Evolutionary conservation across 1,139 yeast species (phyloP), one percentile per base, ranked within the genome.

Genomic region (Suhomyces coccinellae): DNA sequence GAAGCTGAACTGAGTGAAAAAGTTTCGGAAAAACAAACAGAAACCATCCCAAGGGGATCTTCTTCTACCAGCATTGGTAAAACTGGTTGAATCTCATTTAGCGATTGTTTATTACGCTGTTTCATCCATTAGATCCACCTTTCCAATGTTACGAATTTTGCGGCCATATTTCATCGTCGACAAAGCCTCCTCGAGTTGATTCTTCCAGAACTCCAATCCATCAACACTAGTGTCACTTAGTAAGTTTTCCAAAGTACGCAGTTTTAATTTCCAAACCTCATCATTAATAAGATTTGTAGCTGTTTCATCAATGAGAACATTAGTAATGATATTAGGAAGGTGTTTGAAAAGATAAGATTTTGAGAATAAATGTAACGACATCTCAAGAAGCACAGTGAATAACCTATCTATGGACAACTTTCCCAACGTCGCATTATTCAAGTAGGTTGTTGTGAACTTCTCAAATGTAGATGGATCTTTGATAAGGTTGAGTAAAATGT

Each of bases 81-180:
- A 20, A 20, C 24, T 9, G 8, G 24, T 5, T 20, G 7, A 20
- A 20, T 20, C 24, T 20, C 24, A 20, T 20, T 6, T 6, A 20
- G 2, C 8, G 8, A 20, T 20, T 20, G 8, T n/a, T n/a, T 38
- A 28, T 36, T 29, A 38, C 24, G 38, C 54, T 3, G 67, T 49
- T 41, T 58, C 62, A 51, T 67, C 69, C 40, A 54, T 47, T 4
- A 69, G 54, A 32, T 61, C 73, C 12, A 69, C 74, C 43, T 52
- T 55, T 17, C 48, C 53, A 7, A 63, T 52, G 33, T 55, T 51
- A 33, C 57, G 54, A 6, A 65, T 48, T 28, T 53, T 55, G 36
- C 65, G 59, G 1, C 75, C 76, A 50, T 62, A 58, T 38, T 58
- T 60, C 71, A 71, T 66, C 33, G 57, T 48, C 27, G 51, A 51